These are phyloP conservation scores for Suhomyces chickasaworum DNA, from an alignment of 1,139 yeast genomes.

Conservation along the genomic window DNA sequence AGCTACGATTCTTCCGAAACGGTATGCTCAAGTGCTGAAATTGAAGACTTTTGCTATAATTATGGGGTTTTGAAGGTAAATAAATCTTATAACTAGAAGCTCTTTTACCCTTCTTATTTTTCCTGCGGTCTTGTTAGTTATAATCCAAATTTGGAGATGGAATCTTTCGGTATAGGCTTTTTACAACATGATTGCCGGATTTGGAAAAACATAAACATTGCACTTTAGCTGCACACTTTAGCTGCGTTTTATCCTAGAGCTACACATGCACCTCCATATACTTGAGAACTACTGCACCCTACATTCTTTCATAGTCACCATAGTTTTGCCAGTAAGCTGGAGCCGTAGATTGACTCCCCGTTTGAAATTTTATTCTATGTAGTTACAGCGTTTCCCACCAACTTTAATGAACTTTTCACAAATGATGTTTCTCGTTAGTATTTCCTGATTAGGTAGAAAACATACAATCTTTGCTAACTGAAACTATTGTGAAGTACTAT, in stretches of 20 bases:
- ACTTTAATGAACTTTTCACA: not conserved
- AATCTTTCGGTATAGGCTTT: conserved; percentile 11
- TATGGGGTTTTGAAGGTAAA: not conserved
- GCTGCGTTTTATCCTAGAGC: conserved; percentile 11
- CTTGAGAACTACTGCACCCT: not conserved
- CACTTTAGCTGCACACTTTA: conserved; percentile 15
- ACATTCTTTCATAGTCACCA: no score
- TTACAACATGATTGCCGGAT: conserved; percentile 21
- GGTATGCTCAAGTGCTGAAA: not conserved
- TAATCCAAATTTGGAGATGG: conserved; percentile 12
- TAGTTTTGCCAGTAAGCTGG: no score
- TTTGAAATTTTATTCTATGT: not conserved
- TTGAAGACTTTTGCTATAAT: not conserved
- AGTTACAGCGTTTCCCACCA: not conserved
- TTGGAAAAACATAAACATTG: conserved; percentile 26
- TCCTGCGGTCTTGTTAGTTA: conserved; percentile 12
- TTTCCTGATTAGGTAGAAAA: conserved; percentile 1
- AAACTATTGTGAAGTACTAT: not conserved
- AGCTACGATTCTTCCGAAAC: not conserved
- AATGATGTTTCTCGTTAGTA: not conserved
- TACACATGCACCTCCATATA: not conserved
- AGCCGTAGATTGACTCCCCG: no score
- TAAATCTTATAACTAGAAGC: conserved; percentile 1
- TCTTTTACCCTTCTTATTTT: conserved; percentile 4
- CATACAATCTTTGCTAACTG: not conserved